phyloP scores from a whole-genome alignment of 441 rosid genomes.

The Populus trichocarpa region DNA sequence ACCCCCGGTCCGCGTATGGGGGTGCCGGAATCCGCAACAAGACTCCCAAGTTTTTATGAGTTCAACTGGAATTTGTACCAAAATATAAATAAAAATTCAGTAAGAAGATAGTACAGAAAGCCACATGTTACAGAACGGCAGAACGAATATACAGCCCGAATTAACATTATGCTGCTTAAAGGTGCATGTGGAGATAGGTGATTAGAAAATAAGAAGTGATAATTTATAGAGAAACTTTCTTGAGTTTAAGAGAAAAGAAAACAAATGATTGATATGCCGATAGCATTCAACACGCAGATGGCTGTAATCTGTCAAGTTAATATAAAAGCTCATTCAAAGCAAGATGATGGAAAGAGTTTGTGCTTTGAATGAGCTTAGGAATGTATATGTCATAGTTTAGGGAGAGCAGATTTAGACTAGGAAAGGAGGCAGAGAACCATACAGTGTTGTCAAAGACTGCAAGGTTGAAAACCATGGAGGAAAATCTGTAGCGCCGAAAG shows the following conservation, averaged over 20 bases:
- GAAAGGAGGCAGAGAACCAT: slow-evolving; percentile 21
- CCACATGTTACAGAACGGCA: not conserved
- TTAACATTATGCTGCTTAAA: not conserved
- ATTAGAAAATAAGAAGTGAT: too few relatives aligned
- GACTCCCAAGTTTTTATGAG: not conserved
- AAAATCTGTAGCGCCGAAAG: slow-evolving; percentile 37
- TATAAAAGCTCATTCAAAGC: too few relatives aligned
- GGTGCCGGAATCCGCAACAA: too few relatives aligned
- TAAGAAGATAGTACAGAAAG: not conserved
- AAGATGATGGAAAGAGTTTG: not conserved
- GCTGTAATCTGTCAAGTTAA: too few relatives aligned
- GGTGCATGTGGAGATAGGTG: not conserved
- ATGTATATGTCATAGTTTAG: not conserved
- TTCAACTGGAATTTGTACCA: not conserved
- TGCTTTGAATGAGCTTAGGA: not conserved
- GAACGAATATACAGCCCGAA: not conserved
- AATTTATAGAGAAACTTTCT: too few relatives aligned
- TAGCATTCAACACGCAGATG: too few relatives aligned
- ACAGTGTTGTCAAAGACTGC: slow-evolving; percentile 60
- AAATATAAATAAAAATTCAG: not conserved
- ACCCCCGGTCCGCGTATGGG: too few relatives aligned
- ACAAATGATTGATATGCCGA: too few relatives aligned
- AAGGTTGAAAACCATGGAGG: slow-evolving; percentile 57
- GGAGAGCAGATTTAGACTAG: not conserved
- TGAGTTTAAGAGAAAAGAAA: too few relatives aligned